Evolutionary conservation across 345 rosid genomes (phyloP), one percentile per base, ranked within the genome.

Genomic region (Mercurialis annua): DNA sequence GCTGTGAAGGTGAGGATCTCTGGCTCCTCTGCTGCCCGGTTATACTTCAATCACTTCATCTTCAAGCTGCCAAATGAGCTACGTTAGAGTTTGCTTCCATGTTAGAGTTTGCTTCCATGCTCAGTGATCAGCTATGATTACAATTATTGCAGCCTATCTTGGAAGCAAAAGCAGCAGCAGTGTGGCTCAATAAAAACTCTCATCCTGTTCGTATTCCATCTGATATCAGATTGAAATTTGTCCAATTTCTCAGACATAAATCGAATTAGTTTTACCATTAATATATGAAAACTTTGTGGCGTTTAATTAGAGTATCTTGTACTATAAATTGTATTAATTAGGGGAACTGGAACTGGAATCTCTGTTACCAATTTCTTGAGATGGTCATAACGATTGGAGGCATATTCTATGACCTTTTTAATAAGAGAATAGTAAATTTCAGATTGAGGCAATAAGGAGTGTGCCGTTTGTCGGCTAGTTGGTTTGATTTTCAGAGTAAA

Each of bases 131-230:
- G 14, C 36, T 53, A 56, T 36, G 7, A 61, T 61, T 36, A 18
- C 31, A 8, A 61, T 4, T 57, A 60, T 12, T 62, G 58, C 86
- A 88, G 92, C 85, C 87, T 48, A 74, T 88, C 55, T 68, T 92
- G 79, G 90, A 88, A 74, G 97, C 97, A 21, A 87, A 87, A 83
- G 96, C 81, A 54, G 77, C 77, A 0, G 94, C 77, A 46, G 92
- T 87, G 51, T 90, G 96, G 96, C 92, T 93, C 14, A 92, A 89
- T 80, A 86, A 80, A 73, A 86, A 82, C 55, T 86, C 88, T 63
- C 88, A 82, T 48, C 93, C 87, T 40, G 82, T 84, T 64, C 90
- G 97, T 31, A 81, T 93, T 31, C 96, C 98, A 43, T 56, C 87
- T 33, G 80, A 75, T 31, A 58, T 88, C 58, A 85, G 85, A 64